These are phyloP conservation scores for Colletotrichum spinosum DNA, from an alignment of 2,329 filamentous ascomycete species.

Conservation along the genomic window DNA sequence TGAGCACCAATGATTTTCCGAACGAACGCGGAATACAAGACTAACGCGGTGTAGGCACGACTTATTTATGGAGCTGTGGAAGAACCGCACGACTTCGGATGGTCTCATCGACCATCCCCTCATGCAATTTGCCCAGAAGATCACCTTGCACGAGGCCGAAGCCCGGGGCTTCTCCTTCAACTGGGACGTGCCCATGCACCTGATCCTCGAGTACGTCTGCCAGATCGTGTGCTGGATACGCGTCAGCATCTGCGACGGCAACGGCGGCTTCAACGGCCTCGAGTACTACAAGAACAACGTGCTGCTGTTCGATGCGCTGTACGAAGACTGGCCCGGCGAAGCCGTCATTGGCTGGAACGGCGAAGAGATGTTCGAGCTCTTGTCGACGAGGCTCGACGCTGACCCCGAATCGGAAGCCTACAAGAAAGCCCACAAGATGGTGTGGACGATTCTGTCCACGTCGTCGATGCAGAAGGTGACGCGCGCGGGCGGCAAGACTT, in stretches of 20 bases:
- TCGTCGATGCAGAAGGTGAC: slow-evolving; percentile 29
- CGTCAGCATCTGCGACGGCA: slow-evolving; percentile 41
- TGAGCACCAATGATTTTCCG: slow-evolving; percentile 17
- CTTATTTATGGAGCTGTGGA: slow-evolving; percentile 46
- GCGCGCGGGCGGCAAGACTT: slow-evolving; percentile 4
- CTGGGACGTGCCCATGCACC: slow-evolving; percentile 46
- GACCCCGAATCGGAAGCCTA: slow-evolving; percentile 20
- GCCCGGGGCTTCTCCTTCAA: slow-evolving; percentile 42
- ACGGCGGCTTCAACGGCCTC: slow-evolving; percentile 41
- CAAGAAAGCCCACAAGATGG: slow-evolving; percentile 8
- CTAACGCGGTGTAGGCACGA: slow-evolving; percentile 46
- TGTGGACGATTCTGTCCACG: slow-evolving; percentile 16
- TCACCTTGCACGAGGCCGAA: slow-evolving; percentile 43
- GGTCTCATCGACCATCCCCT: slow-evolving; percentile 44
- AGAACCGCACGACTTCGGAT: slow-evolving; percentile 41
- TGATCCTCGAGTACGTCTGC: slow-evolving; percentile 50
- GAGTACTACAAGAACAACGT: slow-evolving; percentile 38
- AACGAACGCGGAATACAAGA: not conserved
- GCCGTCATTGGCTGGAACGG: slow-evolving; percentile 23
- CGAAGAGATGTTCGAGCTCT: slow-evolving; percentile 14
- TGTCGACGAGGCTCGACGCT: slow-evolving; percentile 10
- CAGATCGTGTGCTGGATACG: slow-evolving; percentile 53
- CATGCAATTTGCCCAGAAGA: slow-evolving; percentile 42
- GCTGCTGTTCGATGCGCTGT: slow-evolving; percentile 13
- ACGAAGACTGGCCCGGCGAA: slow-evolving; percentile 15